A percentile compares a stretch with the other conserved stretches of the same genome.
Evolutionary conservation across 2,329 filamentous ascomycete genomes (phyloP).

Genomic region (Arthrobotrys conoides): DNA sequence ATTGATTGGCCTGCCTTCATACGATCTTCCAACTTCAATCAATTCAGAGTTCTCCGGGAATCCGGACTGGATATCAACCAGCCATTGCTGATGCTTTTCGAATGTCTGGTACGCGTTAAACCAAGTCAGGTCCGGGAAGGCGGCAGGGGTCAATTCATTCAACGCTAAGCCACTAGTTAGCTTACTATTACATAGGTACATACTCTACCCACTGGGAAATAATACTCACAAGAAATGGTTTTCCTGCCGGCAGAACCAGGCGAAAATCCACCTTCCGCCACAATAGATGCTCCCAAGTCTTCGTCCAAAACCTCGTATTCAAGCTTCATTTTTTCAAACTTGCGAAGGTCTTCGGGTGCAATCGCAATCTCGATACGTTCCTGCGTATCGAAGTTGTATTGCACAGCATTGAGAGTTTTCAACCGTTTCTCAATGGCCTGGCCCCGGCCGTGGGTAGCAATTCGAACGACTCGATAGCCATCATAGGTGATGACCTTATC

Average conservation of each 20-base stretch:
- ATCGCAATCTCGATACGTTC: conserved; percentile 45
- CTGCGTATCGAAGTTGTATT: conserved; percentile 42
- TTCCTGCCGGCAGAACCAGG: conserved; percentile 7
- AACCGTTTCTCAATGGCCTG: conserved; percentile 65
- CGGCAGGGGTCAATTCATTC: conserved; percentile 2
- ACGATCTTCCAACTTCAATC: conserved; percentile 70
- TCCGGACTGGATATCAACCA: conserved; percentile 69
- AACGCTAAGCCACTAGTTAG: conserved; percentile 25
- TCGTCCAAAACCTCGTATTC: conserved; percentile 33
- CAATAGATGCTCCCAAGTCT: conserved; percentile 42
- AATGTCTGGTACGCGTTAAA: conserved; percentile 72
- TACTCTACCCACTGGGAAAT: not conserved
- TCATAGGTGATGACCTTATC: conserved; percentile 64
- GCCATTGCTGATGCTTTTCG: conserved; percentile 71
- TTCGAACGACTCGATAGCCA: conserved; percentile 68
- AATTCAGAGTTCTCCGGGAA: conserved; percentile 70
- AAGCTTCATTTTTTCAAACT: conserved; percentile 44
- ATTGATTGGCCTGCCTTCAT: conserved; percentile 68
- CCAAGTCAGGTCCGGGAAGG: conserved; percentile 66
- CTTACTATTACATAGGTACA: not conserved
- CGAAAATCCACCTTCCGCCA: conserved; percentile 39
- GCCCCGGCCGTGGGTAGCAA: conserved; percentile 69
- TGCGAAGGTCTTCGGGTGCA: conserved; percentile 40
- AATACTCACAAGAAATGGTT: conserved; percentile 38
- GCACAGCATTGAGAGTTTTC: conserved; percentile 42